phyloP scores from a whole-genome alignment of 257 asterid species.

The Penstemon newberryi region DNA sequence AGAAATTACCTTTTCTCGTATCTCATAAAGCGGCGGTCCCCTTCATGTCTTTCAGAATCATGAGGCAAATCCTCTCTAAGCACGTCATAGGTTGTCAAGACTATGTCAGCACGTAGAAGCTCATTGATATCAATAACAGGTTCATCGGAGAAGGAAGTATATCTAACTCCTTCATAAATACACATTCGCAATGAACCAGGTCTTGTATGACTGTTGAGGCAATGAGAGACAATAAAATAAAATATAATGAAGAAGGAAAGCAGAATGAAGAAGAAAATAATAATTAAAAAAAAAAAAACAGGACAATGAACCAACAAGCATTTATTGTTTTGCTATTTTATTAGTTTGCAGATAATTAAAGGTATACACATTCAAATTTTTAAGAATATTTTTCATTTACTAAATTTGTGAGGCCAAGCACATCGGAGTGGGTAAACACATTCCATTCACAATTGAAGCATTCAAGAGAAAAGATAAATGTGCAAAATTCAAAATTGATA shows the following conservation, averaged over 20 bases:
- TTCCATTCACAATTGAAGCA: constrained; percentile 25
- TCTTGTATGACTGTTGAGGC: constrained; percentile 70
- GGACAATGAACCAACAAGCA: constrained; percentile 15
- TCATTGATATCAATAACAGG: constrained; percentile 59
- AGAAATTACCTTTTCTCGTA: constrained; percentile 67
- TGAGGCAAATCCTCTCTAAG: constrained; percentile 95
- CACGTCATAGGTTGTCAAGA: constrained; percentile 86
- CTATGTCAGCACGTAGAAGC: constrained; percentile 75
- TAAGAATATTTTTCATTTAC: constrained; percentile 1
- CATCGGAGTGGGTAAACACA: constrained; percentile 15
- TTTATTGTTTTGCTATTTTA: neutral
- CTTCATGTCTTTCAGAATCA: constrained; percentile 93
- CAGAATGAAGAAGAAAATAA: constrained; percentile 23
- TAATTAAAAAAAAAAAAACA: constrained; percentile 1
- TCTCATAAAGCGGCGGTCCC: constrained; percentile 90
- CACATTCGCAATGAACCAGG: constrained; percentile 67
- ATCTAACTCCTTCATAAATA: constrained; percentile 78
- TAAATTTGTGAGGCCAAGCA: constrained; percentile 12
- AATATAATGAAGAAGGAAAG: constrained; percentile 28
- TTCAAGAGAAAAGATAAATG: neutral
- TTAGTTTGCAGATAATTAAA: constrained; percentile 6
- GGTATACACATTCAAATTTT: constrained; percentile 5
- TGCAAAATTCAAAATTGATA: neutral
- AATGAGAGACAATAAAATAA: constrained; percentile 30
- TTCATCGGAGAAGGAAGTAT: constrained; percentile 50